A percentile compares a stretch with the other conserved stretches of the same genome.
Conservation (phyloP, 805 yeast genomes). For the Yamadazyma scolyti region DNA sequence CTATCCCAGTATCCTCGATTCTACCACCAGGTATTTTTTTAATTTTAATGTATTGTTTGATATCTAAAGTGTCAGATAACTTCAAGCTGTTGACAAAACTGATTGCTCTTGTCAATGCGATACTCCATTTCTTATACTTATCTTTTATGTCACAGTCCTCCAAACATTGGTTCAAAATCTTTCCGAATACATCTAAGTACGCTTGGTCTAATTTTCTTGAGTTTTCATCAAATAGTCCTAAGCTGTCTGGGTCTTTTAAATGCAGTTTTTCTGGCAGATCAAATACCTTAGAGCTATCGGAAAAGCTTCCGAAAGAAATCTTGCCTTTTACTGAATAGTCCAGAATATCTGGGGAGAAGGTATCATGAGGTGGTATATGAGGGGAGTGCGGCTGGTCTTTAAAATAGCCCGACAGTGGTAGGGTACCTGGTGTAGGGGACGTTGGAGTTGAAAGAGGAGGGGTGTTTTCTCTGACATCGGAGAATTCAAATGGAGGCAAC, state of each 20-base stretch:
- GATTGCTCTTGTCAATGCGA: conserved; percentile 47
- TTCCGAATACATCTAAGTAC: conserved; percentile 44
- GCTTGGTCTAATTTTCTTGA: conserved; percentile 5
- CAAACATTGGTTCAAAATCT: conserved; percentile 55
- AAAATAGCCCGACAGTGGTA: conserved; percentile 2
- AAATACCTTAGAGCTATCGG: background rate
- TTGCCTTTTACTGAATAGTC: too few species aligned
- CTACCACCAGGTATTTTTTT: conserved; percentile 79
- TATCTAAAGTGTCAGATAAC: conserved; percentile 73
- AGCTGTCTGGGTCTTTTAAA: background rate
- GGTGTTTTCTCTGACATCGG: conserved; percentile 1
- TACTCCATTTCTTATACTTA: conserved; percentile 55
- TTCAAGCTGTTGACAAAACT: conserved; percentile 56
- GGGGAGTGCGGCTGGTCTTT: background rate
- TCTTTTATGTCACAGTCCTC: conserved; percentile 53
- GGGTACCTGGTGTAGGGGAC: conserved; percentile 7
- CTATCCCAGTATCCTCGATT: conserved; percentile 52
- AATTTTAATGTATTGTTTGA: conserved; percentile 83
- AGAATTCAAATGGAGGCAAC: conserved; percentile 20
- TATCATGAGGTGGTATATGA: background rate
- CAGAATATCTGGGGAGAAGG: background rate
- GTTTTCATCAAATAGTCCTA: conserved; percentile 7
- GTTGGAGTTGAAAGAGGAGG: conserved; percentile 20
- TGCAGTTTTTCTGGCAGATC: conserved; percentile 4
- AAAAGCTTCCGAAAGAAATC: conserved; percentile 7